These are phyloP conservation scores for Trametes versicolor DNA, from an alignment of 1,284 basidiomycete genomes.

Conservation along the genomic window DNA sequence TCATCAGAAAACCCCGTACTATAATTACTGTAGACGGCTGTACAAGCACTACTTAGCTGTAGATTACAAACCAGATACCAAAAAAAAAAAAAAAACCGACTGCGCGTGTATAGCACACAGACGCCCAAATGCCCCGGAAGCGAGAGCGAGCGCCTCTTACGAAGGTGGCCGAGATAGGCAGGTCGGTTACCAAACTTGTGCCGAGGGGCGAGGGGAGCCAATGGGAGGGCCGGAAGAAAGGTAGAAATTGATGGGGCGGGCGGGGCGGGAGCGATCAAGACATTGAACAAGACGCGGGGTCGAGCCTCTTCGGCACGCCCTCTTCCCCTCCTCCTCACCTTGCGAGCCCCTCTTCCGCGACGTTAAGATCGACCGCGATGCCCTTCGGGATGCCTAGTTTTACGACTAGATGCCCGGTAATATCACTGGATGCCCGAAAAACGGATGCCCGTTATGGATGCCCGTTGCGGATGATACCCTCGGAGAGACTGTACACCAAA, in stretches of 20 bases:
- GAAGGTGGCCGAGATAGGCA: background rate
- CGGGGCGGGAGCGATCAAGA: background rate
- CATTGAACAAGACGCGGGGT: background rate
- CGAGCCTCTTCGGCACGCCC: background rate
- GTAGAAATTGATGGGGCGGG: constrained; percentile 9
- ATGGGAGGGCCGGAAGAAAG: constrained; percentile 2
- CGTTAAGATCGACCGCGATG: no score
- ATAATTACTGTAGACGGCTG: background rate
- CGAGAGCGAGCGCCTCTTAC: background rate
- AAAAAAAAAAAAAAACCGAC: no score
- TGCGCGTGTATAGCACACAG: background rate
- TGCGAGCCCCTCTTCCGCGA: no score
- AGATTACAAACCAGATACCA: no score
- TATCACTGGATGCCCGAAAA: no score
- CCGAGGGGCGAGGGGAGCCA: constrained; percentile 8
- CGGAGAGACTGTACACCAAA: no score
- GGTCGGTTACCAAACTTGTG: background rate
- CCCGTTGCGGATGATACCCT: no score
- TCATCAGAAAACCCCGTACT: background rate
- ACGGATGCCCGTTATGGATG: no score
- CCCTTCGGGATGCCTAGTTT: no score
- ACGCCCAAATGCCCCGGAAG: background rate
- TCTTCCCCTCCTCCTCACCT: no score
- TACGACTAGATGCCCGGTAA: no score
- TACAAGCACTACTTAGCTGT: no score